Evolutionary conservation across 1,284 basidiomycete species (phyloP), one percentile per base, ranked within the genome.

Genomic region (Ustilago cynodontis): DNA sequence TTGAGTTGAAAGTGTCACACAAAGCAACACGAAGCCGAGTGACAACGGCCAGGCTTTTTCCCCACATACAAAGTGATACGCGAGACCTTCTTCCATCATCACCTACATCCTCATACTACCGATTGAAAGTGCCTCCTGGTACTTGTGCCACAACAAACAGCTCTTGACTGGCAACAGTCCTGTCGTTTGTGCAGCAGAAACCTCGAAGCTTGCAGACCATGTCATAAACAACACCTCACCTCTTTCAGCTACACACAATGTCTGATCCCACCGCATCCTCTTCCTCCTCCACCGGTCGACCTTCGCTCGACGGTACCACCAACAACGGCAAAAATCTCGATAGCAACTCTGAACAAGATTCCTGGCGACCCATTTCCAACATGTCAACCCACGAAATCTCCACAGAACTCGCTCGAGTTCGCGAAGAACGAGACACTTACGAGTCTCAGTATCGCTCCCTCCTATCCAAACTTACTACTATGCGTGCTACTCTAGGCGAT

Each of bases 401-500:
- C 14, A 41, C 50, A 5, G 80, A 83, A 57, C 76, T 84, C 3
- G 24, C 28, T 6, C 61, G 71, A 0, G 71, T 73, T 0, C 73
- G 74, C 11, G 90, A 92, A 72, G 95, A 98, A 88, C 94, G 94
- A 86, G 94, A 97, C 69, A 88, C 89, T 7, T 89, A 95, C 49
- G 92, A 92, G 22, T 87, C 90, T 22, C 94, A 98, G 86, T 97
- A 99, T 87, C 90, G 91, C 60, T 92, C 90, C 67, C 89, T 99
- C 43, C 89, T 99, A 7, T 90, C 91, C 52, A 98, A 95, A 87
- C 88, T 99, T 54, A 94, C 93, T 2, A 90, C 92, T 37, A 98
- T 99, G 95, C 90, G 95, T 16, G 93, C 91, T 29, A 94, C 93
- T 5, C 89, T 99, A 28, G 95, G 95, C 43, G 95, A 95, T 82